phyloP scores from a whole-genome alignment of 2,329 filamentous ascomycete species.

The Lachnellula occidentalis region DNA sequence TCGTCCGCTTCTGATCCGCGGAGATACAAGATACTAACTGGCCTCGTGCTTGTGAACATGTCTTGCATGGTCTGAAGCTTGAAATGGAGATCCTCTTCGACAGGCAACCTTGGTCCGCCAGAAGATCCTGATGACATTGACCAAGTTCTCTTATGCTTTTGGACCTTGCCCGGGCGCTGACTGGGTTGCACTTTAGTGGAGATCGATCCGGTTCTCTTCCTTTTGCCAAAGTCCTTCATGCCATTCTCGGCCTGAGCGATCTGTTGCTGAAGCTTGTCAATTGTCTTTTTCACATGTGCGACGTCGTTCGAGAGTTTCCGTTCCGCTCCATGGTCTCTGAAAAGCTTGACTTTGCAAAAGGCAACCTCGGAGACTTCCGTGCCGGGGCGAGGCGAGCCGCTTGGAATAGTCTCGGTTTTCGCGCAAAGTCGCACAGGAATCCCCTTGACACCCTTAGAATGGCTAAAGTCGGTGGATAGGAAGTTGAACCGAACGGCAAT shows the following conservation, averaged over 20 bases:
- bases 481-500: conserved; percentile 97
- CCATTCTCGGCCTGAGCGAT: conserved; percentile 71
- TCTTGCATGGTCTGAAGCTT: conserved; percentile 76
- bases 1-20: conserved; percentile 74
- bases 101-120: conserved; percentile 47
- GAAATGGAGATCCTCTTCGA: conserved; percentile 71
- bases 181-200: conserved; percentile 36
- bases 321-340: conserved; percentile 92
- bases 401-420: conserved; percentile 69
- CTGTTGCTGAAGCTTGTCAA: conserved; percentile 93
- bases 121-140: conserved; percentile 81
- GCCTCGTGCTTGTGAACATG: conserved; percentile 81
- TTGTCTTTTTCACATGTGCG: conserved; percentile 90
- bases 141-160: conserved; percentile 92
- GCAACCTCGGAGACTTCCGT: conserved; percentile 65
- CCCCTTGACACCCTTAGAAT: conserved; percentile 97
- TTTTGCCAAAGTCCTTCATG: conserved; percentile 61
- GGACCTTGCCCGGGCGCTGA: conserved; percentile 70
- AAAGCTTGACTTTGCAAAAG: conserved; percentile 95
- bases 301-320: conserved; percentile 92
- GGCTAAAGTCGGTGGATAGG: conserved; percentile 95
- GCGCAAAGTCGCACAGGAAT: conserved; percentile 90
- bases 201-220: conserved; percentile 50
- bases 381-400: conserved; percentile 42
- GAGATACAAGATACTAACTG: conserved; percentile 72